These are phyloP conservation scores for Suillus subaureus DNA, from an alignment of 768 basidiomycete genomes.

Conservation along the genomic window DNA sequence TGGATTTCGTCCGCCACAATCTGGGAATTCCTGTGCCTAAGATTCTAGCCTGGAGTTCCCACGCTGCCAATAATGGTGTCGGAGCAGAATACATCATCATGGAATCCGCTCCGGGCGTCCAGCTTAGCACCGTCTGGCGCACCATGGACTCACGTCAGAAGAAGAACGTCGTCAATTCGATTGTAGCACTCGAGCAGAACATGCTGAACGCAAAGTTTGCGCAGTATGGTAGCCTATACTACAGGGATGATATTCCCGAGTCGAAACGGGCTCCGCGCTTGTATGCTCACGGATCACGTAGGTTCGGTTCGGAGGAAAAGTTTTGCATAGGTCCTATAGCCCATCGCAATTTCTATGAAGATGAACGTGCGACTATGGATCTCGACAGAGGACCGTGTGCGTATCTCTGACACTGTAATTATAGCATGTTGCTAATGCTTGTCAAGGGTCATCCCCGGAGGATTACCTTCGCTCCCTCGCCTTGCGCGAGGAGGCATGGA, in stretches of 20 bases:
- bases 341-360: slow-evolving; percentile 30
- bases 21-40: slow-evolving; percentile 32
- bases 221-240: slow-evolving; percentile 36
- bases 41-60: slow-evolving; percentile 32
- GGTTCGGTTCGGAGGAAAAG: slow-evolving; percentile 21
- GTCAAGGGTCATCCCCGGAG: slow-evolving; percentile 21
- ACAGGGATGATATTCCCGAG: slow-evolving; percentile 26
- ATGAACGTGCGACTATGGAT: slow-evolving; percentile 27
- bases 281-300: slow-evolving; percentile 14
- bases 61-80: slow-evolving; percentile 23
- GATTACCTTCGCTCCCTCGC: slow-evolving; percentile 25
- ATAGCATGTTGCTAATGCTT: slow-evolving; percentile 5
- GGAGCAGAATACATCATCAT: slow-evolving; percentile 37
- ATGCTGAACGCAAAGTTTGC: slow-evolving; percentile 26
- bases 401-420: slow-evolving; percentile 12
- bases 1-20: slow-evolving; percentile 30
- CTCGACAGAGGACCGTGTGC: slow-evolving; percentile 37
- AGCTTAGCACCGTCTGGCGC: slow-evolving; percentile 23
- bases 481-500: slow-evolving; percentile 23
- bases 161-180: slow-evolving; percentile 19
- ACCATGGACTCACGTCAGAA: slow-evolving; percentile 19
- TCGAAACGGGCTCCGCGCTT: slow-evolving; percentile 10
- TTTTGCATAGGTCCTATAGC: slow-evolving; percentile 36
- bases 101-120: slow-evolving; percentile 33
- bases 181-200: slow-evolving; percentile 25